A percentile compares a stretch with the other conserved stretches of the same genome.
Conservation (phyloP, 805 yeast species). For the Torulaspora indica region DNA sequence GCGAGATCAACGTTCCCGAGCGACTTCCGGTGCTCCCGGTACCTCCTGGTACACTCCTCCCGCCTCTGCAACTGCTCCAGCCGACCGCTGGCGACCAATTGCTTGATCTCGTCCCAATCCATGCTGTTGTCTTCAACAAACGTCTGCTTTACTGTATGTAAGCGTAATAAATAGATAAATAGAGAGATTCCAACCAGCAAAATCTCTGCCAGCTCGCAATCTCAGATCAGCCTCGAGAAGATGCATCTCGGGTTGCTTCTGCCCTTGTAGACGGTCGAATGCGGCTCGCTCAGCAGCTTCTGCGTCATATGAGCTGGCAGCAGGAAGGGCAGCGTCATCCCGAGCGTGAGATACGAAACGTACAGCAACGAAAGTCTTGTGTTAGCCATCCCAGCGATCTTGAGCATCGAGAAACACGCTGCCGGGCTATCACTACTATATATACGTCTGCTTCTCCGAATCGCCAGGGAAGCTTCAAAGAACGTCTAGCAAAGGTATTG, state of each 20-base stretch:
- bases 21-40: conserved; percentile 43
- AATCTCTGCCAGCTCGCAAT: conserved; percentile 2
- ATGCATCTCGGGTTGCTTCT: conserved; percentile 22
- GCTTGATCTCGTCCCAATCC: conserved; percentile 43
- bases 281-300: conserved; percentile 12
- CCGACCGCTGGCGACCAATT: conserved; percentile 40
- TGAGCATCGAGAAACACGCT: too few species aligned
- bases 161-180: neutral
- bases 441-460: neutral
- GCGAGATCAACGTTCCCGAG: conserved; percentile 43
- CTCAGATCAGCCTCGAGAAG: conserved; percentile 13
- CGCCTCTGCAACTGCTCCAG: conserved; percentile 50
- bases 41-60: conserved; percentile 40
- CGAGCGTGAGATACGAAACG: conserved; percentile 27
- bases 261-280: conserved; percentile 17
- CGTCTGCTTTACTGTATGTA: neutral
- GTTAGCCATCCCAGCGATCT: neutral
- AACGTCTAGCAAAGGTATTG: too few species aligned
- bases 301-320: conserved; percentile 28
- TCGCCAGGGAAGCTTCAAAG: too few species aligned
- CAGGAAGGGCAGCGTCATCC: conserved; percentile 29
- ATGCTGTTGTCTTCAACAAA: conserved; percentile 19
- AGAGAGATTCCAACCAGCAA: conserved; percentile 10
- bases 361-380: conserved; percentile 16
- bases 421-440: too few species aligned